Base-by-base conservation (phyloP, 257 asterid genomes). In the Coffea canephora region DNA sequence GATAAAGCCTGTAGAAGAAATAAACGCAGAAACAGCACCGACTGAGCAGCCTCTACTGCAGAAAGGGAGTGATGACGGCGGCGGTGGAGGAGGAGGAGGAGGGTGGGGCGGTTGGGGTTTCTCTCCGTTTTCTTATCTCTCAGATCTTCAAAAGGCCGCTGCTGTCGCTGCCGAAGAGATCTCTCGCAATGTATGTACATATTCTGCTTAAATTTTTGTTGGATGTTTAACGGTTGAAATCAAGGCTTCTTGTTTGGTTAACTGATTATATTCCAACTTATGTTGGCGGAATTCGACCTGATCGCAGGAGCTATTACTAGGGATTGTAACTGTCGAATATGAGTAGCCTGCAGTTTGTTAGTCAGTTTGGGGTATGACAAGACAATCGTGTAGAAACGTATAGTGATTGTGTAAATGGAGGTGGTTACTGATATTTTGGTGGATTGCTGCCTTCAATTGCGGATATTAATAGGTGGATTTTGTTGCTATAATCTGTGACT, bases 61-160 rank as follows among this genome's bases (percentile, higher is more conserved):
- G 34, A 45, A 83, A 72, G 82, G 66, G 50, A 82, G 79, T 83
- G 87, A 77, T 64, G 83, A 76, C 27, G 62, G 62, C n/a, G 57
- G 55, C 6, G n/a, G 62, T 15, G 55, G 55, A 50, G 14, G 16
- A 13, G 89, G 87, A 16, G 88, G 91, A 12, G 91, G 91, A 64
- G 95, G 96, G 71, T 89, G 97, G 97, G 95, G 97, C 31, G 95
- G 97, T 31, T 92, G 96, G 96, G 97, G 94, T 0, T 90, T 91
- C 83, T 90, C 93, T 66, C 87, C 97, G 39, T 78, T 91, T 54
- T 90, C 97, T 46, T 93, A 93, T 80, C 84, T 93, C 27, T 87
- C 98, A 76, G 96, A 92, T 89, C 91, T 94, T 79, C 97, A 91
- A 87, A 92, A 92, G 80, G 97, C 91, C 75, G 97, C 97, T 57